A percentile compares a stretch with the other conserved stretches of the same genome.
These are phyloP conservation scores for Silene conica DNA, from an alignment of 148 eudicot species.

Conservation along the genomic window DNA sequence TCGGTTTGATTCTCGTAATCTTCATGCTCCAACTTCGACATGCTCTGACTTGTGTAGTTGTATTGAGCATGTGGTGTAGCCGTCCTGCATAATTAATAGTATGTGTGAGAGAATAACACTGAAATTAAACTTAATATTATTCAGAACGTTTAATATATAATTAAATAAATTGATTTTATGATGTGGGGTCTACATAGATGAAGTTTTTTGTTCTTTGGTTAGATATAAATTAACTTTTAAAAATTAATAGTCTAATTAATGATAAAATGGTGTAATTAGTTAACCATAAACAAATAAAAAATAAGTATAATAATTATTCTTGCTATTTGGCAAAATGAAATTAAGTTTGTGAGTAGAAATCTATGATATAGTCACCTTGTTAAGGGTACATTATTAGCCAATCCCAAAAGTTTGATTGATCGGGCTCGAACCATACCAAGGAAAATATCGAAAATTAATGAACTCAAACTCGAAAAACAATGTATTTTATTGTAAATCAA, in stretches of 20 bases:
- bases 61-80: neutral
- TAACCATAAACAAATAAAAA: too few species aligned
- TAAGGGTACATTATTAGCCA: neutral
- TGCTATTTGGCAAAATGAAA: too few species aligned
- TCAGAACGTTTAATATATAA: too few species aligned
- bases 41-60: neutral
- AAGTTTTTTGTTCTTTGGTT: too few species aligned
- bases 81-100: conserved; percentile 4
- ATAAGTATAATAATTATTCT: too few species aligned
- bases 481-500: neutral
- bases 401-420: neutral
- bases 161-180: too few species aligned
- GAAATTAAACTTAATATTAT: too few species aligned
- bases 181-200: too few species aligned
- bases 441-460: neutral
- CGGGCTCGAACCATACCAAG: conserved; percentile 1
- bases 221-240: too few species aligned
- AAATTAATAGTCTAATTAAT: too few species aligned
- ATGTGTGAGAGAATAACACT: too few species aligned
- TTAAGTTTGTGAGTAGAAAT: neutral
- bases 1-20: neutral
- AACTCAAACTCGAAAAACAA: neutral
- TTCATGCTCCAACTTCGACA: neutral
- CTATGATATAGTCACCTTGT: neutral
- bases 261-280: too few species aligned